phyloP scores from a whole-genome alignment of 768 basidiomycete genomes.

The Lactarius hatsudake region DNA sequence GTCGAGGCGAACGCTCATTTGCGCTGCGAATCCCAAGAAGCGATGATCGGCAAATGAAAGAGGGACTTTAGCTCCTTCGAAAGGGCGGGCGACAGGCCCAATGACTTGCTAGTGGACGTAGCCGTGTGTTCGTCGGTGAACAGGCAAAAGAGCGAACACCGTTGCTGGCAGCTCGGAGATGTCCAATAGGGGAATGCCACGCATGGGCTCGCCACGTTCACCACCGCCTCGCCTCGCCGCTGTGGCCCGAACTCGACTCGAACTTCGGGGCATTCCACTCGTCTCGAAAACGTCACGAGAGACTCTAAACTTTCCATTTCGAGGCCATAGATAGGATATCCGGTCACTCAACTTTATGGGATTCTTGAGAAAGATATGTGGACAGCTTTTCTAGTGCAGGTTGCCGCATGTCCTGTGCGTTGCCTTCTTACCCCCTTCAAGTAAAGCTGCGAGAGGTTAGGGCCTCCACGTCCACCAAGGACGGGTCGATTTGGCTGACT shows the following conservation, averaged over 20 bases:
- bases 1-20: constrained; percentile 24
- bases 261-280: constrained; percentile 2
- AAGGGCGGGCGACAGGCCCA: constrained; percentile 5
- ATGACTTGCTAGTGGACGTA: not conserved
- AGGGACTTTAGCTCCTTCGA: constrained; percentile 5
- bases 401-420: constrained; percentile 23
- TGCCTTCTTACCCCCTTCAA: constrained; percentile 9
- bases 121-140: constrained; percentile 9
- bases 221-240: not conserved
- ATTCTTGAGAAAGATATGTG: not conserved
- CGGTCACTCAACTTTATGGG: constrained; percentile 2
- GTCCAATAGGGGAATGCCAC: constrained; percentile 2
- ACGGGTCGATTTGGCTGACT: not conserved
- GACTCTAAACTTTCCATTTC: not conserved
- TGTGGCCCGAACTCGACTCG: constrained; percentile 1
- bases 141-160: constrained; percentile 4
- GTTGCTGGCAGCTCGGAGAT: constrained; percentile 7
- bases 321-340: not conserved
- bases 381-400: not conserved
- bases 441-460: constrained; percentile 3
- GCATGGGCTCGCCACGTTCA: not conserved
- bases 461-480: not conserved
- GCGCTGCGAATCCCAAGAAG: constrained; percentile 4
- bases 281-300: not conserved
- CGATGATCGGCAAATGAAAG: not conserved